phyloP scores from a whole-genome alignment of 176 grass and related monocot species.

The Urochloa ruziziensis region DNA sequence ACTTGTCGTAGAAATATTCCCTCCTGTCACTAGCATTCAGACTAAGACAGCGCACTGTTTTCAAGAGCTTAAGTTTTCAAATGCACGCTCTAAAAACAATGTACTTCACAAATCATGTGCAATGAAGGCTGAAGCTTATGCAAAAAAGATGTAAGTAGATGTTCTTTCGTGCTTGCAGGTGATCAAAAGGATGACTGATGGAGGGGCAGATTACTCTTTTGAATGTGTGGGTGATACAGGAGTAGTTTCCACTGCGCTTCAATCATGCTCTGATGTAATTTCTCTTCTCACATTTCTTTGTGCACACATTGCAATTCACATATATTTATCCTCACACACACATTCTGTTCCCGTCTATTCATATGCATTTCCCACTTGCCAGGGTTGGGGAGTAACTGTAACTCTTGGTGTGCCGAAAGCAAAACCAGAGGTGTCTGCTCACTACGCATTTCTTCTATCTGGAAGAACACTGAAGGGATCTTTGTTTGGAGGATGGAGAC shows the following conservation, averaged over 20 bases:
- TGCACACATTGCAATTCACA: conserved; percentile 7
- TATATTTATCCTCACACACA: not conserved
- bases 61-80: not conserved
- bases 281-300: not conserved
- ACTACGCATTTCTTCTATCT: conserved; percentile 83
- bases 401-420: conserved; percentile 94
- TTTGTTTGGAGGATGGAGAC: conserved; percentile 97
- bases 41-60: not conserved
- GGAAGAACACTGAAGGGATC: conserved; percentile 97
- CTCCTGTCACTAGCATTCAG: not conserved
- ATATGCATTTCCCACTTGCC: conserved; percentile 20
- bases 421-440: conserved; percentile 68
- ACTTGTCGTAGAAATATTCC: not conserved
- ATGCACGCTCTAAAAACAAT: not conserved
- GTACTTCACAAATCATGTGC: not conserved
- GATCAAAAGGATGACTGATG: conserved; percentile 75
- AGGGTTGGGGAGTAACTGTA: conserved; percentile 94
- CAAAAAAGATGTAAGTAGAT: not conserved
- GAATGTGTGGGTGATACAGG: conserved; percentile 89
- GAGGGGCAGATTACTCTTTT: conserved; percentile 93
- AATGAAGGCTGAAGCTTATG: not conserved
- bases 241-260: conserved; percentile 76
- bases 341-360: conserved; percentile 33
- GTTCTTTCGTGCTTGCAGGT: conserved; percentile 51
- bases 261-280: conserved; percentile 93